A percentile compares a stretch with the other conserved stretches of the same genome.
phyloP scores from a whole-genome alignment of 257 asterid genomes.

The Solanum rostratum region DNA sequence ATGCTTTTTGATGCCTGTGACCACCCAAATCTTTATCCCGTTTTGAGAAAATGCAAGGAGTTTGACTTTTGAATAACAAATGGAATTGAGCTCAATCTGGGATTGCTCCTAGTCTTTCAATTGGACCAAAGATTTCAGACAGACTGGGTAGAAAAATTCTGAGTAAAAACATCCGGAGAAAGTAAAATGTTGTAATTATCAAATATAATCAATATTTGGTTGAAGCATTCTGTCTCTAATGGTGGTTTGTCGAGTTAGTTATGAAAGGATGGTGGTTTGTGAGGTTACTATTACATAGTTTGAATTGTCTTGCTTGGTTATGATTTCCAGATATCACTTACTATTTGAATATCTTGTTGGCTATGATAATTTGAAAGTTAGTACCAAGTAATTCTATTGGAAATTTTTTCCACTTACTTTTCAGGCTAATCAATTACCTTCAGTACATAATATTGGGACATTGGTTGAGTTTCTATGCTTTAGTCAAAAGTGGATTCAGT shows the following conservation, averaged over 20 bases:
- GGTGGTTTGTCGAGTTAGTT: not conserved
- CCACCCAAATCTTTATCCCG: not conserved
- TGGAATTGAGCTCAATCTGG: not conserved
- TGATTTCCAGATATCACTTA: not conserved
- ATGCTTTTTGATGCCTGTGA: not conserved
- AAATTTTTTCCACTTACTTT: not conserved
- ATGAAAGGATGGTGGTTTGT: not conserved
- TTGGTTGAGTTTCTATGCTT: not conserved
- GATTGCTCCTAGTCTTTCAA: not conserved
- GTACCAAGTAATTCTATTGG: not conserved
- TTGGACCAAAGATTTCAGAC: not conserved
- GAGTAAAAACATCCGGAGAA: not conserved
- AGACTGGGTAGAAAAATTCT: not conserved
- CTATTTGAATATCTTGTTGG: not conserved
- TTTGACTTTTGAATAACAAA: not conserved
- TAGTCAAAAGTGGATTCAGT: not conserved
- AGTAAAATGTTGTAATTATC: not conserved
- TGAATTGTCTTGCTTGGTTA: not conserved
- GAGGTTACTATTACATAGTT: not conserved
- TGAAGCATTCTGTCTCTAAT: not conserved
- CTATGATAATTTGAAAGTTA: not conserved
- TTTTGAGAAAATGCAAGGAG: not conserved
- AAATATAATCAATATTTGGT: not conserved
- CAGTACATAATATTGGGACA: not conserved
- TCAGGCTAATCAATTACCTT: not conserved